Evolutionary conservation across 306 rosid species (phyloP).

Genomic region (Quercus dentata): DNA sequence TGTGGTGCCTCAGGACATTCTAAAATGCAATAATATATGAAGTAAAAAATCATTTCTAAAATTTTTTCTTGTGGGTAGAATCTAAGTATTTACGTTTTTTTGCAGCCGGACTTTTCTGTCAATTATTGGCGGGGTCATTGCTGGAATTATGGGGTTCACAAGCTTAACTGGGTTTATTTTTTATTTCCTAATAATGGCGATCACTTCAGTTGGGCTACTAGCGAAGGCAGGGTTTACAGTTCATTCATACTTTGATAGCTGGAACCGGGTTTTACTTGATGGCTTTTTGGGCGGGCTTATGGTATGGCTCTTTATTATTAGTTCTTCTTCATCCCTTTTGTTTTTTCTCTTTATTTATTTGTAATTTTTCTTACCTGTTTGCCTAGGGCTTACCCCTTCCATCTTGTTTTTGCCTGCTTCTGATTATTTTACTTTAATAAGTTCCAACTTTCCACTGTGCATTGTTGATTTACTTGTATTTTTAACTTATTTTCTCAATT

Average conservation of each 20-base stretch:
- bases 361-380: background rate
- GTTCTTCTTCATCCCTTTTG: background rate
- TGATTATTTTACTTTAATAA: background rate
- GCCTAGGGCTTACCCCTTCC: background rate
- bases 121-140: slow-evolving; percentile 90
- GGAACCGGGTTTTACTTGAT: slow-evolving; percentile 68
- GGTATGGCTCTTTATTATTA: slow-evolving; percentile 39
- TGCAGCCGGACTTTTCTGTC: slow-evolving; percentile 97
- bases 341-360: background rate
- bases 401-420: background rate
- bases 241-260: slow-evolving; percentile 61
- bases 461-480: background rate
- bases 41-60: background rate
- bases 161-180: slow-evolving; percentile 75
- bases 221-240: slow-evolving; percentile 67
- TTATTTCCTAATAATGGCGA: slow-evolving; percentile 71
- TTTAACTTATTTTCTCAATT: background rate
- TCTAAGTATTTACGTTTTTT: background rate
- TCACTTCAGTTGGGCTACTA: slow-evolving; percentile 62
- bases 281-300: slow-evolving; percentile 74
- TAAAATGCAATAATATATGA: background rate
- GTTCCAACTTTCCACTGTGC: background rate
- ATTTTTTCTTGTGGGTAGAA: background rate
- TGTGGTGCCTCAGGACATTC: no score
- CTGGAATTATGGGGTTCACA: slow-evolving; percentile 90